These are phyloP conservation scores for Bipolaris sorokiniana DNA, from an alignment of 2,329 filamentous ascomycete genomes.

Conservation along the genomic window DNA sequence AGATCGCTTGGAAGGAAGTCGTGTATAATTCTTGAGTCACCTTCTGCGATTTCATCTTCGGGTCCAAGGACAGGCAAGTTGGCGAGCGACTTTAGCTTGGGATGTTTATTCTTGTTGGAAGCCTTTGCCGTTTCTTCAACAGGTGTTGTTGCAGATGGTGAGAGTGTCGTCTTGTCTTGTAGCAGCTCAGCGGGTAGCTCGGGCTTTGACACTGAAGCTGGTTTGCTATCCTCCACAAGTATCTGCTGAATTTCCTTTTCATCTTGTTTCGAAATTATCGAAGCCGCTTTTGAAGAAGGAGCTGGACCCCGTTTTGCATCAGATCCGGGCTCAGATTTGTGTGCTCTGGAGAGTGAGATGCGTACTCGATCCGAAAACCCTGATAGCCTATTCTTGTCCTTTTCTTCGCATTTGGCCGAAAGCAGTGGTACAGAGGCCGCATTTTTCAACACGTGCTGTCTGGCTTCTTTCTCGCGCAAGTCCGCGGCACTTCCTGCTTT, in stretches of 20 bases:
- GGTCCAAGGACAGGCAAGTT: slow-evolving; percentile 52
- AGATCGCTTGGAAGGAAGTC: slow-evolving; percentile 65
- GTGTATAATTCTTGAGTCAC: slow-evolving; percentile 77
- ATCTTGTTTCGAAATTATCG: slow-evolving; percentile 17
- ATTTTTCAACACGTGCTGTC: slow-evolving; percentile 36
- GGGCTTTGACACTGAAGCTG: background rate
- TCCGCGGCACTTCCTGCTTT: slow-evolving; percentile 41
- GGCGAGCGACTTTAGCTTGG: slow-evolving; percentile 49
- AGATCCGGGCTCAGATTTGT: slow-evolving; percentile 33
- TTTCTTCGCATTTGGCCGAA: slow-evolving; percentile 24
- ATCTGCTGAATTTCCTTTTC: slow-evolving; percentile 7
- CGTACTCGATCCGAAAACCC: slow-evolving; percentile 36
- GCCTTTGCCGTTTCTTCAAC: background rate
- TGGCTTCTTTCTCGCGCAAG: slow-evolving; percentile 31
- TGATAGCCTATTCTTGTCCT: slow-evolving; percentile 26
- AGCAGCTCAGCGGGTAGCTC: background rate
- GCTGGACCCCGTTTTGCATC: slow-evolving; percentile 27
- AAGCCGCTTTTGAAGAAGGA: slow-evolving; percentile 13
- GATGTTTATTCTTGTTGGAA: slow-evolving; percentile 21
- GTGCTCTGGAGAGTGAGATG: slow-evolving; percentile 31
- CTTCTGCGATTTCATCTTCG: slow-evolving; percentile 71
- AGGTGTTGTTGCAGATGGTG: background rate
- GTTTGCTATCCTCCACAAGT: slow-evolving; percentile 7
- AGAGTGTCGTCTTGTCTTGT: background rate
- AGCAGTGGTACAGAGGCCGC: slow-evolving; percentile 37